Base-by-base conservation (phyloP, 1,284 basidiomycete species). In the Boletus chippewaensis region DNA sequence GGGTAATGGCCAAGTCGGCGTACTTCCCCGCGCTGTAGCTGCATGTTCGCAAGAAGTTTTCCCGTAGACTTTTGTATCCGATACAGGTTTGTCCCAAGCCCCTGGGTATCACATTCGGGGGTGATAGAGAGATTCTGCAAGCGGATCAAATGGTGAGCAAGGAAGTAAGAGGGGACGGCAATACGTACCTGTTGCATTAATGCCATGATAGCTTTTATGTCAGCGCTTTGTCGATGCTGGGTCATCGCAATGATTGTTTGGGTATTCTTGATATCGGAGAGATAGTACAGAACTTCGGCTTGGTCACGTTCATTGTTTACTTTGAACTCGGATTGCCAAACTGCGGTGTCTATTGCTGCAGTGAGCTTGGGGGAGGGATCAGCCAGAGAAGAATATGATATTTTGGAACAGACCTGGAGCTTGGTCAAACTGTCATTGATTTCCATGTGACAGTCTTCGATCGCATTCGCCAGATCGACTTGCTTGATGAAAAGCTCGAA, bases 11-110 rank as follows among this genome's bases (percentile, higher is more conserved):
- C 72, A 18, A 75, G 62, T 51, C 75, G 68, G n/a, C 63, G 64
- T 13, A 79, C 77, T 60, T 81, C 79, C 4, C 77, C 78, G 10
- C 70, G 69, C 46, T 70, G 68, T 20, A 81, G 69, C 51, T 79
- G 65, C 50, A 75, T 68, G 29, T 77, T 69, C 0, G 76, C 76
- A 44, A 79, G 69, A 16, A 81, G 66, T 46, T 70, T 67, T 1
- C 70, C 68, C 8, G 73, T 71, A 16, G 66, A 60, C 20, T 66
- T 62, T 53, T 79, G 76, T 22, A 80, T 61, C 22, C 70, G 64
- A 54, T 74, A 79, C n/a, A 81, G 60, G 53, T 78, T 78, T 31
- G 63, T 67, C 13, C 71, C 70, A 15, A 81, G 62, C 0, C 75
- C 76, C 8, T 60, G 65, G 52, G 74, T 76, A 24, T 66, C 57